A percentile compares a stretch with the other conserved stretches of the same genome.
Conservation (phyloP, 1,284 basidiomycete genomes). For the Volvariella volvacea region DNA sequence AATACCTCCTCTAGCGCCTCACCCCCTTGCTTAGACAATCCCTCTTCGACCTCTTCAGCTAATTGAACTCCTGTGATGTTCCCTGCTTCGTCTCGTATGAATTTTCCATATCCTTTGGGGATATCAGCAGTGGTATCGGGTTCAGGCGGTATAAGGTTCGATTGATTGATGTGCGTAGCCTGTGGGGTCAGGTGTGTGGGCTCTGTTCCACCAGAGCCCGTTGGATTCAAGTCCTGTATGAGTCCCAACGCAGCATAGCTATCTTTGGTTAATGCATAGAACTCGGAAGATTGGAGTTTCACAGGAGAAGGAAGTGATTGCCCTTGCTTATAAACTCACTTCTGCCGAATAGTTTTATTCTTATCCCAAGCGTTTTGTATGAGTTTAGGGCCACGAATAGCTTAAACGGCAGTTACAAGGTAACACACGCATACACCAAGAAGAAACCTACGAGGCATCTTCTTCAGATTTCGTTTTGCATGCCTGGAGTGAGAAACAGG, state of each 20-base stretch:
- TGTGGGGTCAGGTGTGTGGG: slow-evolving; percentile 14
- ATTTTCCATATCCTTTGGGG: slow-evolving; percentile 76
- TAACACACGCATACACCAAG: background rate
- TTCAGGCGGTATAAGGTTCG: background rate
- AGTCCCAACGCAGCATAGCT: slow-evolving; percentile 81
- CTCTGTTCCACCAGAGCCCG: slow-evolving; percentile 55
- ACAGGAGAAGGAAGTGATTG: slow-evolving; percentile 1
- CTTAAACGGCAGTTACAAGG: slow-evolving; percentile 26
- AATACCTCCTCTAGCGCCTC: slow-evolving; percentile 30
- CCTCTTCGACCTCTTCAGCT: slow-evolving; percentile 40
- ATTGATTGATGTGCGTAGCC: slow-evolving; percentile 8
- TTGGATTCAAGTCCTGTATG: slow-evolving; percentile 59
- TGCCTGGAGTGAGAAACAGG: slow-evolving; percentile 64
- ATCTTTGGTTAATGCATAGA: background rate
- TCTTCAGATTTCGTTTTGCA: slow-evolving; percentile 71
- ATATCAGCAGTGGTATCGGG: slow-evolving; percentile 22
- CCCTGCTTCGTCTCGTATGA: slow-evolving; percentile 80
- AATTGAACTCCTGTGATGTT: slow-evolving; percentile 77
- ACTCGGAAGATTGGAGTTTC: background rate
- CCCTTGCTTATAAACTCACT: slow-evolving; percentile 46
- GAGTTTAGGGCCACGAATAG: slow-evolving; percentile 77
- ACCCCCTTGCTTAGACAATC: slow-evolving; percentile 20
- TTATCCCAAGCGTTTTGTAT: slow-evolving; percentile 88
- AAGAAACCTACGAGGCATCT: slow-evolving; percentile 58
- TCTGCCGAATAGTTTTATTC: slow-evolving; percentile 87